A percentile compares a stretch with the other conserved stretches of the same genome.
These are phyloP conservation scores for Urochloa ruziziensis DNA, from an alignment of 176 grass and related monocot species.

Conservation along the genomic window DNA sequence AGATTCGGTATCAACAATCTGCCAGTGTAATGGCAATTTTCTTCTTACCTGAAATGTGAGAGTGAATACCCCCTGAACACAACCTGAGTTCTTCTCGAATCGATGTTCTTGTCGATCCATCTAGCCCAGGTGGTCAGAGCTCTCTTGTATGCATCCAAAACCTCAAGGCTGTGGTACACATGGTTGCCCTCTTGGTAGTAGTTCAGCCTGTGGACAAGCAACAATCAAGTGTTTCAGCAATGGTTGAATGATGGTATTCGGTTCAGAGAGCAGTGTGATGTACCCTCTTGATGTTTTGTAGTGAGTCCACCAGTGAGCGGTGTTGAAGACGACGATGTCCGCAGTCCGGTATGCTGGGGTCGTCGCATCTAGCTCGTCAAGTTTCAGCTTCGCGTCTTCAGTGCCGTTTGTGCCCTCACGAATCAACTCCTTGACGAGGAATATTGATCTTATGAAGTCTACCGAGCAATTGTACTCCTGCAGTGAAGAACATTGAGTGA, in stretches of 20 bases:
- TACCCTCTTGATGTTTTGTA: conserved; percentile 82
- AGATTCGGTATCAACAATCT: neutral
- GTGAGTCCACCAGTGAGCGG: conserved; percentile 95
- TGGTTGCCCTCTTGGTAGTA: conserved; percentile 87
- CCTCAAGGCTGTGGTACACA: conserved; percentile 63
- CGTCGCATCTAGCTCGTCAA: conserved; percentile 69
- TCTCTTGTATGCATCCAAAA: conserved; percentile 74
- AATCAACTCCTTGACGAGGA: conserved; percentile 69
- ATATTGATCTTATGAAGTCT: conserved; percentile 82
- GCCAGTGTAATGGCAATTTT: neutral
- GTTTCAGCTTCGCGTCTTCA: conserved; percentile 53
- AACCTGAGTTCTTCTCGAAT: conserved; percentile 72
- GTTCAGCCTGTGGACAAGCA: conserved; percentile 48
- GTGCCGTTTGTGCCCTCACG: conserved; percentile 16
- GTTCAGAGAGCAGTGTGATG: neutral
- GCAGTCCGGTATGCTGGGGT: conserved; percentile 65
- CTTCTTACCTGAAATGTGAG: conserved; percentile 79
- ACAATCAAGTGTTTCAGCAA: neutral
- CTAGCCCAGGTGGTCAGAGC: conserved; percentile 75
- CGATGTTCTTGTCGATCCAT: conserved; percentile 81
- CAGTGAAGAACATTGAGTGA: conserved; percentile 8
- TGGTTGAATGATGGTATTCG: neutral
- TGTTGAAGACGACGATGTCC: conserved; percentile 86
- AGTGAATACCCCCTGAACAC: conserved; percentile 85
- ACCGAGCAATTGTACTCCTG: conserved; percentile 86